These are phyloP conservation scores for Rasamsonia emersonii DNA, from an alignment of 2,329 filamentous ascomycete genomes.

Conservation along the genomic window DNA sequence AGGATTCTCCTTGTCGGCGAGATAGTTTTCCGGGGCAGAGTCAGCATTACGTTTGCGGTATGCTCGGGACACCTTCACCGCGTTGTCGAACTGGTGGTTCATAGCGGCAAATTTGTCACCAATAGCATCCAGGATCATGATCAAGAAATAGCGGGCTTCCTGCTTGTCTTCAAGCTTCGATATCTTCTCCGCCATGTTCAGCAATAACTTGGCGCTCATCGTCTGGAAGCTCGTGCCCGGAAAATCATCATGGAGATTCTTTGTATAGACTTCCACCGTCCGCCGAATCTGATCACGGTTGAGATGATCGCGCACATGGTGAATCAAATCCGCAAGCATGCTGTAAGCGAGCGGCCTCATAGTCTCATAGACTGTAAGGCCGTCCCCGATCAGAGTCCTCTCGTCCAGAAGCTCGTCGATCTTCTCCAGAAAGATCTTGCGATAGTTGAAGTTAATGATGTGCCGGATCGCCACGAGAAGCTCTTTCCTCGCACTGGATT, in stretches of 20 bases:
- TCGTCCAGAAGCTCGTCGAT: constrained; percentile 95
- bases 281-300: constrained; percentile 84
- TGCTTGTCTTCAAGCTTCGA: constrained; percentile 87
- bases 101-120: constrained; percentile 97
- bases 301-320: constrained; percentile 88
- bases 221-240: constrained; percentile 98
- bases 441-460: constrained; percentile 98
- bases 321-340: constrained; percentile 96
- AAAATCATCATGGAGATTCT: constrained; percentile 89
- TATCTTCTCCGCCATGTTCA: constrained; percentile 98
- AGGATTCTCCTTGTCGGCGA: constrained; percentile 68
- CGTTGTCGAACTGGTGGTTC: constrained; percentile 93
- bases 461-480: constrained; percentile 92
- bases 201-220: constrained; percentile 92
- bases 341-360: constrained; percentile 94
- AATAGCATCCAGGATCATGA: constrained; percentile 96
- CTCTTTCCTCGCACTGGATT: constrained; percentile 88
- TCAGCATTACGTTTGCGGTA: constrained; percentile 59
- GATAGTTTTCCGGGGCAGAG: constrained; percentile 64
- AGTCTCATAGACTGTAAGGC: constrained; percentile 90
- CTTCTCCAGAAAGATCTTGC: constrained; percentile 87
- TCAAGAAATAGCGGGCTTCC: constrained; percentile 87
- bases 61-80: constrained; percentile 79
- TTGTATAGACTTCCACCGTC: constrained; percentile 95
- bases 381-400: constrained; percentile 87